Conservation (phyloP, 305 asterid genomes). For the Lippia alba region DNA sequence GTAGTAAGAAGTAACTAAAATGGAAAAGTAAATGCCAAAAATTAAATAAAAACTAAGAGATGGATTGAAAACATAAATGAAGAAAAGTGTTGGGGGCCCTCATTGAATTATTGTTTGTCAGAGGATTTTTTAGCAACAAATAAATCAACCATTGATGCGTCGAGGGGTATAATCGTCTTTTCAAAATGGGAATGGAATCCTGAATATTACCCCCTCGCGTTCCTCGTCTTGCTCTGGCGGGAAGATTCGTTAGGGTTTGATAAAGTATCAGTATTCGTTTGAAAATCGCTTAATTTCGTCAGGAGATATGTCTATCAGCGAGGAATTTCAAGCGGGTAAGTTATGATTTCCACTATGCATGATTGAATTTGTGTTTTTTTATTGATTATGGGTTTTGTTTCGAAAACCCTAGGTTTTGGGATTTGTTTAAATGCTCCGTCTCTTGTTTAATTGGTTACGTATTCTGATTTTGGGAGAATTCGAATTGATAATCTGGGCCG, state of each 20-base stretch:
- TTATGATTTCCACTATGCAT: conserved; percentile 7
- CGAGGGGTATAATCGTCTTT: conserved; percentile 33
- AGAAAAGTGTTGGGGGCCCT: too few relatives aligned
- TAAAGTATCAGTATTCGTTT: conserved; percentile 14
- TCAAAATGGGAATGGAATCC: background rate
- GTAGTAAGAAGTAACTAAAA: too few relatives aligned
- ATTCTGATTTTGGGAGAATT: background rate
- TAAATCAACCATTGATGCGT: background rate
- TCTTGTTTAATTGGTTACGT: conserved; percentile 22
- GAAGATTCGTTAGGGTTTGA: conserved; percentile 50
- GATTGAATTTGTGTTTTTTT: conserved; percentile 4
- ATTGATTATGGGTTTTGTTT: conserved; percentile 1
- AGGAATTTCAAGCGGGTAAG: conserved; percentile 66
- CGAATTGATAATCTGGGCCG: background rate
- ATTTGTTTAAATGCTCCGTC: background rate
- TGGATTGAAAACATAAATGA: too few relatives aligned
- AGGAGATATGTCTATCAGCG: conserved; percentile 48
- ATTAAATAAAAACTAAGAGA: too few relatives aligned
- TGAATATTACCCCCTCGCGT: conserved; percentile 8
- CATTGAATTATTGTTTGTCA: too few relatives aligned
- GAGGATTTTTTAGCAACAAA: too few relatives aligned
- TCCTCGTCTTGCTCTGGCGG: conserved; percentile 36
- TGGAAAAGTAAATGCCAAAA: too few relatives aligned
- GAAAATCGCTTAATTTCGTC: conserved; percentile 20
- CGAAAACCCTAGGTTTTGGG: conserved; percentile 40